Evolutionary conservation across 495 filamentous ascomycete genomes (phyloP).

Genomic region (Aspergillus mulundensis): DNA sequence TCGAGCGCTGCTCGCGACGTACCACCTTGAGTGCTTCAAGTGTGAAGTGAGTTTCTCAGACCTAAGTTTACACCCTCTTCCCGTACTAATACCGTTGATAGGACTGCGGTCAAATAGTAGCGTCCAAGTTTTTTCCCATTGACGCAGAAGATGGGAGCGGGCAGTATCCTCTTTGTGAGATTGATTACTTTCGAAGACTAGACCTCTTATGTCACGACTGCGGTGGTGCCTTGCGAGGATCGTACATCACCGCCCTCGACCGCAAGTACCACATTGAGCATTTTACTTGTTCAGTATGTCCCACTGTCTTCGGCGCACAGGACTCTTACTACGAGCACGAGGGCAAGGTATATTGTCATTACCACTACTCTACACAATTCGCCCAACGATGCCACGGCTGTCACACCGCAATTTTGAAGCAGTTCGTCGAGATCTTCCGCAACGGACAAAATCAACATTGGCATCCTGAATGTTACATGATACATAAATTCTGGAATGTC

Average conservation of each 20-base stretch:
- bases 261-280: conserved; percentile 99
- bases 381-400: conserved; percentile 95
- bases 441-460: conserved; percentile 98
- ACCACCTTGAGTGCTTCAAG: conserved; percentile 96
- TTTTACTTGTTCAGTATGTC: conserved; percentile 97
- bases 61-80: background rate
- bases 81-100: conserved; percentile 31
- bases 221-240: conserved; percentile 88
- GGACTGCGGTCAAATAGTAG: conserved; percentile 96
- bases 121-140: conserved; percentile 97
- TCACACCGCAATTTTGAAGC: conserved; percentile 96
- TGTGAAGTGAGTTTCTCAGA: conserved; percentile 70
- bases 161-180: conserved; percentile 96
- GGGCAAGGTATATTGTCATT: conserved; percentile 95
- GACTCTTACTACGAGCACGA: conserved; percentile 99
- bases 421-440: conserved; percentile 98
- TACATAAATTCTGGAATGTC: conserved; percentile 99
- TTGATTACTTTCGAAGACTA: conserved; percentile 92
- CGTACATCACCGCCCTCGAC: conserved; percentile 96
- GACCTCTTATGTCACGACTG: conserved; percentile 89
- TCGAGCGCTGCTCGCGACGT: conserved; percentile 84
- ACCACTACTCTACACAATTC: conserved; percentile 97
- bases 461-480: conserved; percentile 99
- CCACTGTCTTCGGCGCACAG: conserved; percentile 93
- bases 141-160: conserved; percentile 79